These are phyloP conservation scores for Microdochium nivale DNA, from an alignment of 2,329 filamentous ascomycete genomes.

Conservation along the genomic window DNA sequence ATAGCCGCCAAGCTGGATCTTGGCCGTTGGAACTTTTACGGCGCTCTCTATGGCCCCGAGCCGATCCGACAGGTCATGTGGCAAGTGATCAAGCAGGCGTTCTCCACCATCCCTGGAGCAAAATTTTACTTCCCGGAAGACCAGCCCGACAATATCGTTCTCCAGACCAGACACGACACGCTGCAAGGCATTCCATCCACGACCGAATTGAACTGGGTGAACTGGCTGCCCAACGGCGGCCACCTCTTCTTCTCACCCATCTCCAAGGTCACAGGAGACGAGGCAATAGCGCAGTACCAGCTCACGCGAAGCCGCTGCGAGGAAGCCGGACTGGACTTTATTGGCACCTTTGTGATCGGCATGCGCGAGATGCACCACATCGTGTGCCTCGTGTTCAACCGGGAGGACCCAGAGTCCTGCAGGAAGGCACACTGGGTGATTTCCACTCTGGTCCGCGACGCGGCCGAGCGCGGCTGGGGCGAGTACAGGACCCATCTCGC, in stretches of 20 bases:
- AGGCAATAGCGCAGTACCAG: slow-evolving; percentile 28
- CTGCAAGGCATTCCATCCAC: slow-evolving; percentile 26
- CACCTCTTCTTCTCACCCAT: slow-evolving; percentile 36
- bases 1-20: slow-evolving; percentile 28
- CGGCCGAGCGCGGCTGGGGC: slow-evolving; percentile 27
- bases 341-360: slow-evolving; percentile 30
- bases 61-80: slow-evolving; percentile 15
- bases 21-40: slow-evolving; percentile 38
- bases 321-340: slow-evolving; percentile 28
- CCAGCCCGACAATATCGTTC: slow-evolving; percentile 21
- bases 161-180: slow-evolving; percentile 20
- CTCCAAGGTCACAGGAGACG: slow-evolving; percentile 29
- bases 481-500: slow-evolving; percentile 35
- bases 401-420: slow-evolving; percentile 12
- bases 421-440: slow-evolving; percentile 16
- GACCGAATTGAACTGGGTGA: slow-evolving; percentile 29
- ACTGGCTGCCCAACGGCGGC: slow-evolving; percentile 33
- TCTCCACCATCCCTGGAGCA: slow-evolving; percentile 21
- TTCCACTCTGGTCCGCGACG: slow-evolving; percentile 24
- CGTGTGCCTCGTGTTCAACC: slow-evolving; percentile 24
- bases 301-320: slow-evolving; percentile 22
- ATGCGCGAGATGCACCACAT: slow-evolving; percentile 34
- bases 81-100: slow-evolving; percentile 22
- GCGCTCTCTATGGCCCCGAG: slow-evolving; percentile 24
- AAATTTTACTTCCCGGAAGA: slow-evolving; percentile 24